Evolutionary conservation across 2,329 filamentous ascomycete species (phyloP), one percentile per base, ranked within the genome.

Genomic region (Coleophoma cylindrospora): DNA sequence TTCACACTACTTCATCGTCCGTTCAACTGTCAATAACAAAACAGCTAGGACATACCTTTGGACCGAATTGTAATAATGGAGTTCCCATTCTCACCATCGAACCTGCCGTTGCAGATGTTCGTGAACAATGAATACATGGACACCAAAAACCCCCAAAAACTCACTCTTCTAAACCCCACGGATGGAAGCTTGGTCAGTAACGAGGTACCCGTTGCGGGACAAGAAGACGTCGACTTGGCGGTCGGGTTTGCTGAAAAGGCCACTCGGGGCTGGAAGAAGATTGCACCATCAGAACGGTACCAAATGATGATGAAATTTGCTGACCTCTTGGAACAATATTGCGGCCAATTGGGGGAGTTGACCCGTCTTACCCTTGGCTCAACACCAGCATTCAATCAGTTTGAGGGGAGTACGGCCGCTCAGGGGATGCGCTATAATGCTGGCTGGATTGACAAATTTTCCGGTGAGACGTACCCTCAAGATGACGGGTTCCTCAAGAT

Each of bases 401-500:
- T 19, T 19, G 19, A 19, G 19, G 19, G 19, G 19, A 19, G 19
- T 19, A 19, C 3, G 19, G 19, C 19, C 19, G 19, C 19, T 19
- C 19, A 19, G 19, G 19, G 19, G 19, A 19, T 19, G 19, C 19
- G 19, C 19, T 19, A 19, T 19, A 19, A 73, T 52, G 61, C 63
- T 43, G 64, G 64, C 7, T 67, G 67, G 61, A 64, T 62, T n/a
- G 69, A 70, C 50, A 69, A 69, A 55, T 62, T 66, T 48, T 54
- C 52, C 1, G 68, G 69, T 32, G 63, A 70, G 36, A 60, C 64
- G 1, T 67, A 65, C 56, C 68, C 72, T 2, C 66, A 70, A 53
- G 72, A 70, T 15, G 70, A 72, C 47, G 74, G 73, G 3, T 73
- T 74, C 56, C 61, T 72, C 22, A 58, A 69, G 50, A 64, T 69